Evolutionary conservation across 1,284 basidiomycete genomes (phyloP), one percentile per base, ranked within the genome.

Genomic region (Papiliotrema terrestris): DNA sequence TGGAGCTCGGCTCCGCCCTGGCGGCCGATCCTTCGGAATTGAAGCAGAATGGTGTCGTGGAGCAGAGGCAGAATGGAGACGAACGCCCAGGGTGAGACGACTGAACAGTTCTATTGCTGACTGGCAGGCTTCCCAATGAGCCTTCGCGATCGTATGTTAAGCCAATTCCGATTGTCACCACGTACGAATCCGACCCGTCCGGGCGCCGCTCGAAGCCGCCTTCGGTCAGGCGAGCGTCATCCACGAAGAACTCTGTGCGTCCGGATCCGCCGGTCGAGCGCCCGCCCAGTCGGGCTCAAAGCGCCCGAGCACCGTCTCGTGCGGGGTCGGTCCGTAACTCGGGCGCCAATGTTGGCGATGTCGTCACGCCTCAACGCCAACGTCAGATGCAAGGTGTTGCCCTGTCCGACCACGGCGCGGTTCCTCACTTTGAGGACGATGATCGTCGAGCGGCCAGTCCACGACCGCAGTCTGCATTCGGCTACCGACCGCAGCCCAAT

Each of bases 121-220:
- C 17, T 49, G n/a, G 22, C 39, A 54, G 60, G 4, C 20, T 65
- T 15, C 29, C 45, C 29, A 51, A 68, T 9, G 39, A 63, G 36
- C 68, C 69, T 15, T 75, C 73, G 3, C 61, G 73, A 29, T 75
- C 73, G 8, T 76, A 76, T 61, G 58, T 68, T 62, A 67, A 68
- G 49, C 60, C 63, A 2, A 67, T 71, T 41, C 64, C 69, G 22
- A 67, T 71, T 58, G 66, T 71, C 22, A 71, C 69, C 43, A 71
- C 66, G 38, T 71, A 69, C 57, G 67, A 69, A 47, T 56, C 59
- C 14, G 60, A 66, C 20, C 38, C 60, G 19, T n/a, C 53, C 32
- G 61, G 62, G 14, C 41, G 26, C 17, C 23, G n/a, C 15, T 25
- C 25, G 14, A 9, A 51, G 29, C 38, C 56, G 13, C 22, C 25